Evolutionary conservation across 495 filamentous ascomycete genomes (phyloP).

Genomic region (Neurospora pannonica): DNA sequence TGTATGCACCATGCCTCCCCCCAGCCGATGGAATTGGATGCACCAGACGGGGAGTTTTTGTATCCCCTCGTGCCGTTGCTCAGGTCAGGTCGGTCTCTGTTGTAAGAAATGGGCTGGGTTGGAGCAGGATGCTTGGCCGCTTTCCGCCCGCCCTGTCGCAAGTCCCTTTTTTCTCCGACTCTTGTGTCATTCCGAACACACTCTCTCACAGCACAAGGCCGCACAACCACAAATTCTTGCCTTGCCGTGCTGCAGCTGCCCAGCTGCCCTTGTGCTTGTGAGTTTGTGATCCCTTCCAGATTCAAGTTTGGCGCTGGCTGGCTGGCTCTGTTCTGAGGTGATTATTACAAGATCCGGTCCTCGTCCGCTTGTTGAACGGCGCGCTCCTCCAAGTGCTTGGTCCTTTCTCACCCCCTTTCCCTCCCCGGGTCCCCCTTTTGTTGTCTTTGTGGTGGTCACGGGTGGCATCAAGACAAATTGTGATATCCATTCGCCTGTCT

Average conservation of each 20-base stretch:
- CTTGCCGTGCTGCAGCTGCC: constrained; percentile 8
- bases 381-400: neutral
- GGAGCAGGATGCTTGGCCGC: neutral
- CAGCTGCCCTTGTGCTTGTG: neutral
- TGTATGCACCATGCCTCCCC: neutral
- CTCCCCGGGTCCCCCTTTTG: neutral
- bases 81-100: neutral
- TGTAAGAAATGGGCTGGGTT: neutral
- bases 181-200: constrained; percentile 9
- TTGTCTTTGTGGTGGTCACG: neutral
- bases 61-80: neutral
- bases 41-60: neutral
- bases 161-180: constrained; percentile 12
- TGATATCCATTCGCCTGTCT: neutral
- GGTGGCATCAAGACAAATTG: neutral
- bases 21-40: neutral
- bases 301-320: neutral
- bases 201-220: neutral
- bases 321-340: neutral
- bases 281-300: neutral
- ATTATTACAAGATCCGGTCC: neutral
- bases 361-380: constrained; percentile 2
- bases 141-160: neutral
- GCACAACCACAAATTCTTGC: neutral
- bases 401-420: neutral